Percentiles rank a stretch among this genome's conserved stretches.
Evolutionary conservation across 139 green algal species (phyloP).

Genomic region (Trebouxia sp.): DNA sequence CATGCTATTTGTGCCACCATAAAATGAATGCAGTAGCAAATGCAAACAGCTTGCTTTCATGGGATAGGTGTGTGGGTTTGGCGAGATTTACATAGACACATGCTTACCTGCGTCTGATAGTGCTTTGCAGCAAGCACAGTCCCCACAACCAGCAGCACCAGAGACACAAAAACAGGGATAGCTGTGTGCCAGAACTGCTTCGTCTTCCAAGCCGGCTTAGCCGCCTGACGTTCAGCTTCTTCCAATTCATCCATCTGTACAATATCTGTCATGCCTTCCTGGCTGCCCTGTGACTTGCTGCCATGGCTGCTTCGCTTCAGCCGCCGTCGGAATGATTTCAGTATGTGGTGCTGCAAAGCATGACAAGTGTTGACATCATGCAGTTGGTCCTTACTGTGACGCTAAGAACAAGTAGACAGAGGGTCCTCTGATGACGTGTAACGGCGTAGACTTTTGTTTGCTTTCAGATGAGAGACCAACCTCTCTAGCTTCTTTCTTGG

Average conservation of each 20-base stretch:
- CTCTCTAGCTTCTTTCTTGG: slow-evolving; percentile 2
- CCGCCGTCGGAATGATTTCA: not conserved
- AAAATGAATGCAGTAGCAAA: too few relatives aligned
- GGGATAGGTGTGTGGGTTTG: too few relatives aligned
- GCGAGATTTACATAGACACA: too few relatives aligned
- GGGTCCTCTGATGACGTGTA: too few relatives aligned
- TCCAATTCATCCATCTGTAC: slow-evolving; percentile 27
- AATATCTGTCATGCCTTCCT: slow-evolving; percentile 29
- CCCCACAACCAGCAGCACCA: slow-evolving; percentile 1
- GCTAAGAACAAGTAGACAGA: not conserved
- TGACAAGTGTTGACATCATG: too few relatives aligned
- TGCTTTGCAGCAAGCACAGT: slow-evolving; percentile 11
- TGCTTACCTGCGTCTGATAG: not conserved
- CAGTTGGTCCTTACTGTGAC: not conserved
- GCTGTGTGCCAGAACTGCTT: not conserved
- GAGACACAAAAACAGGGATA: slow-evolving; percentile 13
- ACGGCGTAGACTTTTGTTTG: too few relatives aligned
- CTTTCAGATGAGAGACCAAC: not conserved
- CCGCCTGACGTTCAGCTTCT: slow-evolving; percentile 5
- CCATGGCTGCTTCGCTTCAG: not conserved
- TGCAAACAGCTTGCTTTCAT: not conserved
- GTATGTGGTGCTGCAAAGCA: not conserved
- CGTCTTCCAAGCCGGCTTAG: slow-evolving; percentile 2
- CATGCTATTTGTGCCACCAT: too few relatives aligned
- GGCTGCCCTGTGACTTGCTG: slow-evolving; percentile 21